phyloP scores from a whole-genome alignment of 2,329 filamentous ascomycete genomes.

The Proliferodiscus dingleyae region DNA sequence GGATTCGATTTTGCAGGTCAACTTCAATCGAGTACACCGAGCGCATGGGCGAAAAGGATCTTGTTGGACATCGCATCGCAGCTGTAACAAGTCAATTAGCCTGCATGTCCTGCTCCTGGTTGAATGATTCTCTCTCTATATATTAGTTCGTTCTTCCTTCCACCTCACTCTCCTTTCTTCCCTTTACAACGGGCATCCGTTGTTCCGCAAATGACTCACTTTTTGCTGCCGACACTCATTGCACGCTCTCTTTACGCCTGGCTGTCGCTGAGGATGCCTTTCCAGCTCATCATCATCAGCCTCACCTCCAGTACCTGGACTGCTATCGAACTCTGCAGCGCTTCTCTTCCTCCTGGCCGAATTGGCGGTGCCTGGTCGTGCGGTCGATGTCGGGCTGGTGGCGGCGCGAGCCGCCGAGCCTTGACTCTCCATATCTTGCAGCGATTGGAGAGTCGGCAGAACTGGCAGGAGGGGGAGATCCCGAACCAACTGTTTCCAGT shows the following conservation, averaged over 20 bases:
- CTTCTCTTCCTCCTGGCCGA: constrained; percentile 56
- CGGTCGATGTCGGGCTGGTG: constrained; percentile 26
- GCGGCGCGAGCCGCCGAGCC: constrained; percentile 23
- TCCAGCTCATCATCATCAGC: constrained; percentile 52
- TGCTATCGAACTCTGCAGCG: constrained; percentile 50
- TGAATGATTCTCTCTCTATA: constrained; percentile 63
- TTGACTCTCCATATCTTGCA: constrained; percentile 25
- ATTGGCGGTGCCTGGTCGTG: constrained; percentile 24
- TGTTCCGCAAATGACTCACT: constrained; percentile 57
- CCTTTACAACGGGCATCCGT: no score
- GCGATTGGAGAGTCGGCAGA: neutral
- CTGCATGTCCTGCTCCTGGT: constrained; percentile 3
- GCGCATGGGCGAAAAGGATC: constrained; percentile 75
- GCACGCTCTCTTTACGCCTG: constrained; percentile 72
- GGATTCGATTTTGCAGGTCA: constrained; percentile 80
- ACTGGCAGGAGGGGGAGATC: neutral
- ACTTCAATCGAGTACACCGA: constrained; percentile 72
- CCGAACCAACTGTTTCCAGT: neutral
- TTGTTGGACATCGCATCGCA: constrained; percentile 79
- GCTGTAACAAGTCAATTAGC: constrained; percentile 39
- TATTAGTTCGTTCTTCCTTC: no score
- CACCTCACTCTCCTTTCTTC: no score
- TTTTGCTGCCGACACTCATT: constrained; percentile 85
- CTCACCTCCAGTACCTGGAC: constrained; percentile 51
- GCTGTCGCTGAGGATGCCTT: constrained; percentile 58